phyloP scores from a whole-genome alignment of 345 rosid genomes.

The Citrus maxima region DNA sequence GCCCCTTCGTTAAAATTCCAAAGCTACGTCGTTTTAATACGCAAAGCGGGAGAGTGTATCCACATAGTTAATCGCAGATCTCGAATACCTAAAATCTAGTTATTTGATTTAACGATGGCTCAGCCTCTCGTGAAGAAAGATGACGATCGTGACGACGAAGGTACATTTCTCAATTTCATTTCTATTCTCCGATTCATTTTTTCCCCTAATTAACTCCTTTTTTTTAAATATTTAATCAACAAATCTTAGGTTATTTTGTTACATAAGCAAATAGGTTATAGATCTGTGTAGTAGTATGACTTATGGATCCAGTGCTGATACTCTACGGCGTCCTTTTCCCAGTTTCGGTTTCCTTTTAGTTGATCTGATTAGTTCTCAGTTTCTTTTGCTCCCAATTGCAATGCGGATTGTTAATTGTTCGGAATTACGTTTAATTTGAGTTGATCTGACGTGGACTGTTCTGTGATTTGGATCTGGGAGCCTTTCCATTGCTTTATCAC shows the following conservation, averaged over 20 bases:
- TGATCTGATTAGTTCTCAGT: slow-evolving; percentile 22
- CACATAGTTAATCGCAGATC: slow-evolving; percentile 14
- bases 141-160: slow-evolving; percentile 98
- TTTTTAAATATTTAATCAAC: background rate
- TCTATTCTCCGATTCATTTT: slow-evolving; percentile 4
- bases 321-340: slow-evolving; percentile 2
- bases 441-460: slow-evolving; percentile 14
- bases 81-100: slow-evolving; percentile 12
- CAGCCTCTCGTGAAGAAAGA: slow-evolving; percentile 95
- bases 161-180: slow-evolving; percentile 30
- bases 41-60: background rate
- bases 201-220: background rate
- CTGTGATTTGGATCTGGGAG: slow-evolving; percentile 16
- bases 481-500: background rate
- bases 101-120: slow-evolving; percentile 56
- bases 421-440: background rate
- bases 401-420: slow-evolving; percentile 18
- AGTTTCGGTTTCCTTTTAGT: slow-evolving; percentile 7
- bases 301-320: background rate
- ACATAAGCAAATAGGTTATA: slow-evolving; percentile 39
- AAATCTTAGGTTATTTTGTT: slow-evolving; percentile 11
- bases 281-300: slow-evolving; percentile 38
- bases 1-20: slow-evolving; percentile 22
- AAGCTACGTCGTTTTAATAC: slow-evolving; percentile 15
- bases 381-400: slow-evolving; percentile 7